Base-by-base conservation (phyloP, 2,329 filamentous ascomycete species). In the Ophiostoma ulmi region DNA sequence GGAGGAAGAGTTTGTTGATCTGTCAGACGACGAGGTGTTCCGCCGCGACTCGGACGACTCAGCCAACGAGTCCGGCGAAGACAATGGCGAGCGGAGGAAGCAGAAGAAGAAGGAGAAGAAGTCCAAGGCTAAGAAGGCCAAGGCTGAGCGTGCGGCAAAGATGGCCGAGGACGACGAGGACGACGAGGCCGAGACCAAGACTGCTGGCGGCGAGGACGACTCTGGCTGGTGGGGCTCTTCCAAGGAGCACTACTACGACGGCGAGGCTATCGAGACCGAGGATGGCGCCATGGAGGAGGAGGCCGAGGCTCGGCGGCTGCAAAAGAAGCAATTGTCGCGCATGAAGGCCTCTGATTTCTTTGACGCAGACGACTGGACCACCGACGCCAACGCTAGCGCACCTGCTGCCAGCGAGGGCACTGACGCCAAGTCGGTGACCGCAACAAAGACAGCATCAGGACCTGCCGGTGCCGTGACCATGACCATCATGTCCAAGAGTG, bases 271-370 rank as follows among this genome's bases (percentile, higher is more conserved):
- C 74, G 86, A 88, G 76, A 88, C 86, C 6, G 87, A 90, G 78
- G 85, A 82, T 52, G 86, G 87, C 76, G 95, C 95, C 0, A 80
- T 96, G 41, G 94, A 95, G 77, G 95, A 99, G 83, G 96, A 99
- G 80, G 88, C 86, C 13, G 96, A 99, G 79, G 95, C 94, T 3
- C 89, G 90, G 78, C 86, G 93, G 73, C 80, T 99, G 72, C 94
- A 98, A 79, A 89, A 93, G 80, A 97, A 97, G 84, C 94, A 95
- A 78, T 80, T 98, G 35, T 86, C 93, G 75, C 90, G 91, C 74
- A 95, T 99, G 91, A 87, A 88, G 6, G 94, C 96, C 75, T 91
- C 91, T 55, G 95, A 99, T 78, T 99, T 97, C 77, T 96, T 98
- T 74, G 93, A 98, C 76, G 92, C 96, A 77, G 86, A 88, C 61